Conservation (phyloP, 176 grass and related monocot genomes). For the Coix lacrymajobi region DNA sequence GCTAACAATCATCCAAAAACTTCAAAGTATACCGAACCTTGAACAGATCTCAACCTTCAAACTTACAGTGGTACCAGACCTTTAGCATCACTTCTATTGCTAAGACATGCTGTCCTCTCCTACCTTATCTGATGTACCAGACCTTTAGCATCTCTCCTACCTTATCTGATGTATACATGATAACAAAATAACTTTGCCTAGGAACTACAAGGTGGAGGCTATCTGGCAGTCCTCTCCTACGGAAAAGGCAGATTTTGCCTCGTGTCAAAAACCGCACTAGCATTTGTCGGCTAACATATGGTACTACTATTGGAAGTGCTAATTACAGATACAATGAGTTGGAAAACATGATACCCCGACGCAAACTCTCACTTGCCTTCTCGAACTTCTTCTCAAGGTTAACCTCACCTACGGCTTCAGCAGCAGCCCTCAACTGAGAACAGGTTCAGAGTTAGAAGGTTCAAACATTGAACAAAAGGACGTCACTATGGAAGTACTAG, state of each 20-base stretch:
- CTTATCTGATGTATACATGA: slow-evolving; percentile 5
- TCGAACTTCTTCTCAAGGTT: slow-evolving; percentile 73
- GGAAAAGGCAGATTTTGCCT: not conserved
- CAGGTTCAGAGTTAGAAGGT: slow-evolving; percentile 20
- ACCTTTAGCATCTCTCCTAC: not conserved
- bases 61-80: not conserved
- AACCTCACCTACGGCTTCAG: slow-evolving; percentile 70
- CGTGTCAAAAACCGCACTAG: slow-evolving; percentile 9
- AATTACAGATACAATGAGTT: slow-evolving; percentile 89
- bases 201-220: not conserved
- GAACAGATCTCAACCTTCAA: too few species aligned
- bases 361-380: slow-evolving; percentile 67
- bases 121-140: slow-evolving; percentile 4
- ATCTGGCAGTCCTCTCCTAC: slow-evolving; percentile 13
- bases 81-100: not conserved
- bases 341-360: slow-evolving; percentile 94
- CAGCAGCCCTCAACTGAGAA: slow-evolving; percentile 78
- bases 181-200: not conserved
- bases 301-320: slow-evolving; percentile 1
- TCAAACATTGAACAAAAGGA: not conserved
- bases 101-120: not conserved
- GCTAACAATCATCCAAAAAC: not conserved
- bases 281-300: slow-evolving; percentile 5
- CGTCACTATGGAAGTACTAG: not conserved
- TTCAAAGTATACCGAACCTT: not conserved